A percentile compares a stretch with the other conserved stretches of the same genome.
phyloP scores from a whole-genome alignment of 345 rosid genomes.

The Streptanthus diversifolius region DNA sequence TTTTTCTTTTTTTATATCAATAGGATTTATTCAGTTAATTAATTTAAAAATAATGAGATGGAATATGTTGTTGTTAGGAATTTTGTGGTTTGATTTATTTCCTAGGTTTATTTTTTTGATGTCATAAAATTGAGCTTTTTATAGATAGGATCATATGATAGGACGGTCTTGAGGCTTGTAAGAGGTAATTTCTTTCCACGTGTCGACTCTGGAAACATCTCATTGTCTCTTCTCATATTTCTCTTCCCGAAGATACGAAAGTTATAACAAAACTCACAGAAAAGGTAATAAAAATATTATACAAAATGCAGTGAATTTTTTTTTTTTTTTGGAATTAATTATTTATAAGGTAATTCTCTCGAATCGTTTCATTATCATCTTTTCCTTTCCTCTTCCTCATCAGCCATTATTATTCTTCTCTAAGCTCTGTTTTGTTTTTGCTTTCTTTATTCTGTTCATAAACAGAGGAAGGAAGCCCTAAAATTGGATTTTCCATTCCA shows the following conservation, averaged over 20 bases:
- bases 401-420: slow-evolving; percentile 4
- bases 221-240: background rate
- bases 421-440: slow-evolving; percentile 31
- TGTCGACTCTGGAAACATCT: slow-evolving; percentile 16
- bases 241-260: slow-evolving; percentile 8
- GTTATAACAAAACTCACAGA: background rate
- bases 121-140: background rate
- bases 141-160: slow-evolving; percentile 12
- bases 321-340: background rate
- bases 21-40: too few species aligned
- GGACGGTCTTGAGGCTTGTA: slow-evolving; percentile 13
- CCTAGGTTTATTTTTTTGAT: too few species aligned
- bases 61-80: too few species aligned
- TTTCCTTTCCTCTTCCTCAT: background rate
- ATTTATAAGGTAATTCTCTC: background rate
- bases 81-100: too few species aligned
- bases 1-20: too few species aligned
- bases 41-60: too few species aligned
- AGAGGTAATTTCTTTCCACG: background rate
- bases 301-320: background rate
- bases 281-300: background rate
- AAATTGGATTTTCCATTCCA: slow-evolving; percentile 19
- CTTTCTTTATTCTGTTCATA: background rate
- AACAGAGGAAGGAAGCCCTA: slow-evolving; percentile 22
- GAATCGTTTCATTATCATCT: background rate